Conservation (phyloP, 2,329 filamentous ascomycete species). For the Ophiostoma populinum region DNA sequence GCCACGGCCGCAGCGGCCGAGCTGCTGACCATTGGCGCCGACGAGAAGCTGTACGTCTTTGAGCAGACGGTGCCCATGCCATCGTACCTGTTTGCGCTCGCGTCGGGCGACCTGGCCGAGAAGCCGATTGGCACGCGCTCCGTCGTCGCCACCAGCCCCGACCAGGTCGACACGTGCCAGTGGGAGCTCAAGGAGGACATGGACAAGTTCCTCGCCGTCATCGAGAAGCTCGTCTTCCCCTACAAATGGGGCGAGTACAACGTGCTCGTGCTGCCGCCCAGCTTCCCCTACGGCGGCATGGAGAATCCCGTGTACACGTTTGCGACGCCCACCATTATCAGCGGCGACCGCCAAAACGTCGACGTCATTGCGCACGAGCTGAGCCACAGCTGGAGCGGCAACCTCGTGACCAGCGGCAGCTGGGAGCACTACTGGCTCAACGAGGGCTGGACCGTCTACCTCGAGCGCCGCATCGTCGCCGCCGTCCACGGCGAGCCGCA, state of each 20-base stretch:
- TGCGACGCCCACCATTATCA: constrained; percentile 86
- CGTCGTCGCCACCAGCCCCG: constrained; percentile 71
- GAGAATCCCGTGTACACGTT: constrained; percentile 93
- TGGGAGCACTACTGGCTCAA: constrained; percentile 71
- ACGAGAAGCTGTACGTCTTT: constrained; percentile 60
- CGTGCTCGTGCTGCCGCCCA: constrained; percentile 73
- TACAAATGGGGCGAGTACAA: constrained; percentile 96
- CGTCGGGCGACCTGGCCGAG: constrained; percentile 66
- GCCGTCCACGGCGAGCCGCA: constrained; percentile 67
- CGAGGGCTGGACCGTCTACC: constrained; percentile 84
- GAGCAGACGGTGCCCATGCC: constrained; percentile 86
- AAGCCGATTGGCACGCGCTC: constrained; percentile 79
- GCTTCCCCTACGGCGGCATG: constrained; percentile 80
- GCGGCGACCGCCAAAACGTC: constrained; percentile 76
- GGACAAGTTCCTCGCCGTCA: constrained; percentile 77
- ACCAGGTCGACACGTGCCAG: constrained; percentile 66
- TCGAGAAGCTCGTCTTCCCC: constrained; percentile 66
- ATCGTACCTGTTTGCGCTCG: constrained; percentile 85
- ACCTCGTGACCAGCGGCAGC: constrained; percentile 59
- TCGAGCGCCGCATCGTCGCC: constrained; percentile 71
- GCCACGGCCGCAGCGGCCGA: constrained; percentile 9
- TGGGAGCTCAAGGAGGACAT: constrained; percentile 85
- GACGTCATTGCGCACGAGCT: constrained; percentile 89
- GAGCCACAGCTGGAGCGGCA: constrained; percentile 71
- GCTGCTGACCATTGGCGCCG: constrained; percentile 29